Evolutionary conservation across 2,329 filamentous ascomycete genomes (phyloP).

Genomic region (Pseudogymnoascus pannorum): DNA sequence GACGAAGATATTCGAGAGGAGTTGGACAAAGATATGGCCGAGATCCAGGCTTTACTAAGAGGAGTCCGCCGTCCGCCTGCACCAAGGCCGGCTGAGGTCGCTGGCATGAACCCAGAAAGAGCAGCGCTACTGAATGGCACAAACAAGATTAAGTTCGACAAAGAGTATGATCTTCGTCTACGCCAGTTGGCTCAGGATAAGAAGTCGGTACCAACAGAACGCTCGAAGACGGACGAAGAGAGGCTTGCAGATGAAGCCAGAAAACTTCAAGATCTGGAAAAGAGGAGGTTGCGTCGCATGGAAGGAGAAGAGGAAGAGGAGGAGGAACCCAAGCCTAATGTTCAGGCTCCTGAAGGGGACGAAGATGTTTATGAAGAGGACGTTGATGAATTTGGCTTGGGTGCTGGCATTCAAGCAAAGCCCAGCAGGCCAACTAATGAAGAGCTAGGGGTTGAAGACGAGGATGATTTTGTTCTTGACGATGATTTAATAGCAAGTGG

Average conservation of each 20-base stretch:
- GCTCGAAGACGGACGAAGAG: conserved; percentile 89
- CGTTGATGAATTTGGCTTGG: conserved; percentile 49
- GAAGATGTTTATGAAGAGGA: conserved; percentile 31
- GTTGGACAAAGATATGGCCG: conserved; percentile 74
- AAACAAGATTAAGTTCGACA: conserved; percentile 64
- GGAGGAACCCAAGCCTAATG: conserved; percentile 31
- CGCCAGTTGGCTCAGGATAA: conserved; percentile 78
- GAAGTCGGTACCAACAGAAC: conserved; percentile 75
- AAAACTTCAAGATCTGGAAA: conserved; percentile 72
- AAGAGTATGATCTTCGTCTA: conserved; percentile 79
- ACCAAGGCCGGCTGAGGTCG: conserved; percentile 25
- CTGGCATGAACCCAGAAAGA: conserved; percentile 56
- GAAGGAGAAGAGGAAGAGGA: conserved; percentile 67
- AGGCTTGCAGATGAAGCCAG: conserved; percentile 69
- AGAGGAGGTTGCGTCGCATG: conserved; percentile 79
- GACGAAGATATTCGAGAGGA: conserved; percentile 81
- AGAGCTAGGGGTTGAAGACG: conserved; percentile 74
- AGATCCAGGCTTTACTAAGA: conserved; percentile 65
- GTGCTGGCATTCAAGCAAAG: conserved; percentile 46
- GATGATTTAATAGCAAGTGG: conserved; percentile 81
- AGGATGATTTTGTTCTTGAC: conserved; percentile 89
- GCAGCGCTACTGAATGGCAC: conserved; percentile 51
- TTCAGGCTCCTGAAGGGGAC: conserved; percentile 29
- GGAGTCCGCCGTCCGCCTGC: conserved; percentile 44
- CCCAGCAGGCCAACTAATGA: conserved; percentile 32